Percentiles rank a stretch among this genome's conserved stretches.
Evolutionary conservation across 2,329 filamentous ascomycete species (phyloP).

Genomic region (Cylindrodendrum hubeiense): DNA sequence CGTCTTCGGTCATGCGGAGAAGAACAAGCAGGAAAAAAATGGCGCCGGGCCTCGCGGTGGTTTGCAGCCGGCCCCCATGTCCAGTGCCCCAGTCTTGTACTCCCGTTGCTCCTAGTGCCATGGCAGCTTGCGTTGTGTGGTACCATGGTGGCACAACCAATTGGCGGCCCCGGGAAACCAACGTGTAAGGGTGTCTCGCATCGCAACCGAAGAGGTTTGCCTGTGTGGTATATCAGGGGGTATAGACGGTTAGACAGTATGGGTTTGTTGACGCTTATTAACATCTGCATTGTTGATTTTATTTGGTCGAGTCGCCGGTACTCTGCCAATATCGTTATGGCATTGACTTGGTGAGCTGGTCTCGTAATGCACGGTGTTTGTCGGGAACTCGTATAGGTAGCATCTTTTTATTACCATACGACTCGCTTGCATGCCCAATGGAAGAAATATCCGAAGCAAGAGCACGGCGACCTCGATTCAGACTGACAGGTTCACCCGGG

Average conservation of each 20-base stretch:
- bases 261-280: neutral
- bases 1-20: conserved; percentile 16
- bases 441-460: neutral
- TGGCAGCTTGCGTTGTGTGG: neutral
- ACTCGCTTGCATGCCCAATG: neutral
- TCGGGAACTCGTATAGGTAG: neutral
- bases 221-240: neutral
- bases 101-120: neutral
- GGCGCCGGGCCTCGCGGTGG: neutral
- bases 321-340: too few relatives aligned
- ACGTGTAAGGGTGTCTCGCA: conserved; percentile 8
- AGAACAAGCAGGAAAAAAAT: neutral
- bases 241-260: neutral
- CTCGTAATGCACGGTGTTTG: neutral
- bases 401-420: neutral
- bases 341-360: neutral
- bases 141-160: neutral
- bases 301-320: neutral
- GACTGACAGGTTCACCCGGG: too few relatives aligned
- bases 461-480: neutral
- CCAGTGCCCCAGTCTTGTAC: neutral
- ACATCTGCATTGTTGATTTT: neutral
- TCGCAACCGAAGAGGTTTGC: neutral
- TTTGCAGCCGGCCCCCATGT: neutral
- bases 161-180: conserved; percentile 10